Base-by-base conservation (phyloP, 2,329 filamentous ascomycete species). In the Colletotrichum simmondsii region DNA sequence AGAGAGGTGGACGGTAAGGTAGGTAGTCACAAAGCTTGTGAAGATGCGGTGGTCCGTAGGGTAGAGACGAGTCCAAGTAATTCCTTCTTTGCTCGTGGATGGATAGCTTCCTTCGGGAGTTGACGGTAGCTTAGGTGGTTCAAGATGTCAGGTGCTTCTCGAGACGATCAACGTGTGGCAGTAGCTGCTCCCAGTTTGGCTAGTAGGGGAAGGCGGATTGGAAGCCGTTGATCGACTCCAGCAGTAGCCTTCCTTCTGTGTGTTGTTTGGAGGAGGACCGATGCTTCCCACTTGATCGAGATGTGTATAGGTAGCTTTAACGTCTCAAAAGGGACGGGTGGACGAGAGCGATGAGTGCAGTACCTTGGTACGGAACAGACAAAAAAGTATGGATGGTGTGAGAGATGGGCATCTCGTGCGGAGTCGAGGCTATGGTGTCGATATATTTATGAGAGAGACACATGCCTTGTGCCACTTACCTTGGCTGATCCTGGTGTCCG, bases 391-490 rank as follows among this genome's bases (percentile, higher is more conserved):
- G 65, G 26, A 56, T 56, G 53, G 42, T 24, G 60, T 52, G 22
- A 60, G 22, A 28, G 49, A 37, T 5, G n/a, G 46, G 30, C 57
- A 35, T 24, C 2, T 42, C 30, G 37, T 53, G 42, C 37, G 58
- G 64, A 71, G 64, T 62, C 42, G 64, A 58, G 59, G 65, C 42
- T 37, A 65, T 59, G 30, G 65, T 62, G 19, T 49, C 58, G 53
- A 54, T 66, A 69, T 72, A 72, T 72, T 72, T 72, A 72, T 72
- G 59, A 72, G 59, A 49, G 46, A 60, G 54, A 67, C 30, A 61
- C 56, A 56, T 49, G 58, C 69, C 52, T 57, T 42, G 58, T 30
- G 69, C 57, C 58, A 62, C 64, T 42, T 56, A 61, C 64, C 68
- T 62, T 57, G 64, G 28, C 52, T 60, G 24, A 16, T 35, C 49